Evolutionary conservation across 192 early-diverging fungal genomes (phyloP).

Genomic region (Coemansia sp.): DNA sequence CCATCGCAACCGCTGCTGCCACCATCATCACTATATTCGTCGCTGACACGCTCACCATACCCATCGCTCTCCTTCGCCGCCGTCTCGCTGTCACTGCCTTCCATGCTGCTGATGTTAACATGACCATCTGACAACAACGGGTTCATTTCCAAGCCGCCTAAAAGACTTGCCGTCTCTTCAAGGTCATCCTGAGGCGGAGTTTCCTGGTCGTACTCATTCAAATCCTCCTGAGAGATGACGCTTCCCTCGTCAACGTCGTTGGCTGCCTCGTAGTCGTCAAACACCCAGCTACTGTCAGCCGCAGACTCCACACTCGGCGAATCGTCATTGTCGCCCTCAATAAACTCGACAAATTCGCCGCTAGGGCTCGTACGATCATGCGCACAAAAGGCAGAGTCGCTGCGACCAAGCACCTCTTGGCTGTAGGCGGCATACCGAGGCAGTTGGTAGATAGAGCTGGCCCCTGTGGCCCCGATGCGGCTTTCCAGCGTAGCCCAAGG

Average conservation of each 20-base stretch:
- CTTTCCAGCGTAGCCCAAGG: neutral
- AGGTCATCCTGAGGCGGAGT: conserved; percentile 11
- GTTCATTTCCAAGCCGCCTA: neutral
- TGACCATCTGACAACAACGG: neutral
- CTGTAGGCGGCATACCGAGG: conserved; percentile 28
- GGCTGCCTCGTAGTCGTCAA: conserved; percentile 14
- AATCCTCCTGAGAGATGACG: conserved; percentile 45
- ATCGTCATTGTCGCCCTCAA: neutral
- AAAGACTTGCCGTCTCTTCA: conserved; percentile 16
- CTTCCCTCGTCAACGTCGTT: conserved; percentile 17
- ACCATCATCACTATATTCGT: neutral
- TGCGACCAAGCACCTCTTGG: conserved; percentile 18
- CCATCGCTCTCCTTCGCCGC: conserved; percentile 2
- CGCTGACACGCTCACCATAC: neutral
- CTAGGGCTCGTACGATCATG: neutral
- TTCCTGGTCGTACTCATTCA: neutral
- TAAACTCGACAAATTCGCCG: conserved; percentile 12
- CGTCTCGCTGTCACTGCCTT: conserved; percentile 4
- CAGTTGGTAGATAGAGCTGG: conserved; percentile 20
- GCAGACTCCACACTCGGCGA: neutral
- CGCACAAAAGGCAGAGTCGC: neutral
- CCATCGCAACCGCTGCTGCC: conserved; percentile 11
- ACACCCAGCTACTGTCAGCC: conserved; percentile 20
- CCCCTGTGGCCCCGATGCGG: neutral
- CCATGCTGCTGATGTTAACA: neutral